Evolutionary conservation across 345 rosid species (phyloP).

Genomic region (Camelina sativa): DNA sequence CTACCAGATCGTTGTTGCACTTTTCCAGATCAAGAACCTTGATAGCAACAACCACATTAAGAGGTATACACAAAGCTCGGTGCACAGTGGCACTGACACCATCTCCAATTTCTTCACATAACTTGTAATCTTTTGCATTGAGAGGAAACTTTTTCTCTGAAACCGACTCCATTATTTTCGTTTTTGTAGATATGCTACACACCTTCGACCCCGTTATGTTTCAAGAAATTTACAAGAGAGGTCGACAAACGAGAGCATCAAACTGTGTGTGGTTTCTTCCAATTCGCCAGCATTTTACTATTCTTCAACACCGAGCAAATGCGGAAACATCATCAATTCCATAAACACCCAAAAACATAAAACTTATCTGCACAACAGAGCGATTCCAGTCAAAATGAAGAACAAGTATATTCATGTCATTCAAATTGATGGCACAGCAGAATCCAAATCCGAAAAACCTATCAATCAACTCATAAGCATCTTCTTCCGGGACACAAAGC

Average conservation of each 20-base stretch:
- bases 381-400: slow-evolving; percentile 24
- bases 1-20: slow-evolving; percentile 93
- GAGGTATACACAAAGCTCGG: slow-evolving; percentile 91
- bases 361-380: slow-evolving; percentile 22
- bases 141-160: slow-evolving; percentile 78
- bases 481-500: neutral
- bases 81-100: slow-evolving; percentile 93
- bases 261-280: slow-evolving; percentile 66
- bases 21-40: slow-evolving; percentile 97
- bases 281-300: slow-evolving; percentile 61
- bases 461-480: slow-evolving; percentile 8
- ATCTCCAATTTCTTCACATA: slow-evolving; percentile 94
- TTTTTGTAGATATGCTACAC: slow-evolving; percentile 53
- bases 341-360: slow-evolving; percentile 2
- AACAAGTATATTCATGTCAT: slow-evolving; percentile 5
- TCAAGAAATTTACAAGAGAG: slow-evolving; percentile 41
- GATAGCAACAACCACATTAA: slow-evolving; percentile 86
- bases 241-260: slow-evolving; percentile 40
- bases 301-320: slow-evolving; percentile 44
- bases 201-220: slow-evolving; percentile 44
- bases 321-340: slow-evolving; percentile 43
- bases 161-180: slow-evolving; percentile 55
- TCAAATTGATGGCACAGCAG: slow-evolving; percentile 7
- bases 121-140: slow-evolving; percentile 74
- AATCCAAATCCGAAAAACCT: slow-evolving; percentile 5